Evolutionary conservation across 805 yeast species (phyloP), one percentile per base, ranked within the genome.

Genomic region (Wickerhamomyces subpelliculosus): DNA sequence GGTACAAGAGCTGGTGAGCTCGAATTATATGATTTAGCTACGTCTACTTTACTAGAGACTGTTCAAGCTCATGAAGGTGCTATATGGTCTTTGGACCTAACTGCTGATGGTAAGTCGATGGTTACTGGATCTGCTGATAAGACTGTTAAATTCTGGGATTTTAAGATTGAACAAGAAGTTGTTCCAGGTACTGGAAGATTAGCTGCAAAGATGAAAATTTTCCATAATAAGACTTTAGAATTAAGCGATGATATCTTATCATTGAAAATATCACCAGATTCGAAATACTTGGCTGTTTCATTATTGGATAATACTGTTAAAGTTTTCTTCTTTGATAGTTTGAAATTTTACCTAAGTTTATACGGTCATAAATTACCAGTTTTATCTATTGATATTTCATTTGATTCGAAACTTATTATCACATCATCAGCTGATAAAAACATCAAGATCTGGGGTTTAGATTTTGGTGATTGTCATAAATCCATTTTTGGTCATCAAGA

Each of bases 361-460:
- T 93, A 93, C 54, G 99, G 99, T 28, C 99, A 93, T 62, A 93
- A 90, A 57, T 72, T 93, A 44, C 98, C 98, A 1, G 98, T 93
- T 3, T 68, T 93, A 38, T 82, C 96, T 3, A 75, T 93, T 48
- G 98, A 93, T 57, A 88, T 93, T 32, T 85, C 97, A 1, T 70
- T 61, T 49, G 99, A 93, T 60, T 80, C 90, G 27, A 90, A 93
- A 60, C 59, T 93, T 49, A 73, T 93, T 44, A 78, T 90, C 38
- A 86, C 97, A 0, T 85, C 96, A 4, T 87, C 97, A 1, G 98
- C 98, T 0, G 99, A 93, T 63, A 93, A 93, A 61, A 93, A 93
- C 61, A 85, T 93, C 56, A 88, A 94, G 63, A 84, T 93, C 41
- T 93, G 99, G 99, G 99, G 99, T 36, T 67, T 93, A 41, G 98